Evolutionary conservation across 2,329 filamentous ascomycete genomes (phyloP).

Genomic region (Achaetomium macrosporum): DNA sequence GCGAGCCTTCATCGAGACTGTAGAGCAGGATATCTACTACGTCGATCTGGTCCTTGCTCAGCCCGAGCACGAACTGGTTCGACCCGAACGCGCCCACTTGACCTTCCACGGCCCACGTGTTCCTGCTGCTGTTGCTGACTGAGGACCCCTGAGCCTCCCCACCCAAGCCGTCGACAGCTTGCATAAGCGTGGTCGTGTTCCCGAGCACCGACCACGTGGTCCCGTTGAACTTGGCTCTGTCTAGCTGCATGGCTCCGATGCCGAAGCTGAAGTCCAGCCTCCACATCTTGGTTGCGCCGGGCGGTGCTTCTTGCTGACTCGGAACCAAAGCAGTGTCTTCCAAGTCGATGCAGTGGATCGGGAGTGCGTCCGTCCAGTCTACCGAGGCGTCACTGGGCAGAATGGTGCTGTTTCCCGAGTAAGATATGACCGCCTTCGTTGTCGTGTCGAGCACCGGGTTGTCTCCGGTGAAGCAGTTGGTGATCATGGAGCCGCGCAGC

Average conservation of each 20-base stretch:
- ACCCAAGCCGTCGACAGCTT: not conserved
- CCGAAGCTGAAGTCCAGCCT: not conserved
- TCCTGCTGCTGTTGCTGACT: not conserved
- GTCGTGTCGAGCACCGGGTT: not conserved
- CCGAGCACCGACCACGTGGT: not conserved
- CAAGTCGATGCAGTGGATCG: not conserved
- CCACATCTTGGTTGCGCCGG: not conserved
- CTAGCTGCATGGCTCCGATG: not conserved
- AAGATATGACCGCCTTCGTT: not conserved
- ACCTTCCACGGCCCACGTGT: not conserved
- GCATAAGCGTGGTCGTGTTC: not conserved
- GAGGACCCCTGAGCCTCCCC: not conserved
- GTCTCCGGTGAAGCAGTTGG: slow-evolving; percentile 27
- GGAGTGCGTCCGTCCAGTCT: not conserved
- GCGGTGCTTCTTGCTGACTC: not conserved
- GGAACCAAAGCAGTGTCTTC: slow-evolving; percentile 30
- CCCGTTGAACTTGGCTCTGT: slow-evolving; percentile 2
- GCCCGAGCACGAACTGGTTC: not conserved
- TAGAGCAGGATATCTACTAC: slow-evolving; percentile 2
- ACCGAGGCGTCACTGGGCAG: not conserved
- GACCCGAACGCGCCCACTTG: not conserved
- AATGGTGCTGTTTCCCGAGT: slow-evolving; percentile 22
- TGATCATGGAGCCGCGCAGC: slow-evolving; percentile 32
- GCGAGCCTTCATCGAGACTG: slow-evolving; percentile 3
- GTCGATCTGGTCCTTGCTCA: not conserved